These are phyloP conservation scores for Lipomyces kockii DNA, from an alignment of 805 yeast genomes.

Conservation along the genomic window DNA sequence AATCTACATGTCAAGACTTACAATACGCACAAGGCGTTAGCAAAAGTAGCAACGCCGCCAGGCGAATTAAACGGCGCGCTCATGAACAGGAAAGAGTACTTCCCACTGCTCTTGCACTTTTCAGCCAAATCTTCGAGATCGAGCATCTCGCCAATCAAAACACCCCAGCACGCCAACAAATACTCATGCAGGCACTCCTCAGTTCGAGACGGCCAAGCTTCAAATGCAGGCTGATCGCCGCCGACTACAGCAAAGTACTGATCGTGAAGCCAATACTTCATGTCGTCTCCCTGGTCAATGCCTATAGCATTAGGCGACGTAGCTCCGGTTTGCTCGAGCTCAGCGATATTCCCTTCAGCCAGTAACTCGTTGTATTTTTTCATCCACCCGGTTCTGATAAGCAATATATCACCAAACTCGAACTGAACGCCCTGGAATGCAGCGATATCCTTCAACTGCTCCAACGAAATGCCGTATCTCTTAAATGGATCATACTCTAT, in stretches of 20 bases:
- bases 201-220: slow-evolving; percentile 38
- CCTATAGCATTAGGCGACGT: slow-evolving; percentile 38
- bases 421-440: slow-evolving; percentile 39
- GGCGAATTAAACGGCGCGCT: slow-evolving; percentile 45
- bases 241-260: slow-evolving; percentile 44
- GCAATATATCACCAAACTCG: slow-evolving; percentile 44
- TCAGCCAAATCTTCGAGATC: slow-evolving; percentile 44
- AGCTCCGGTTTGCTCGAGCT: slow-evolving; percentile 20
- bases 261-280: slow-evolving; percentile 42
- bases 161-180: slow-evolving; percentile 46
- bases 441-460: slow-evolving; percentile 39
- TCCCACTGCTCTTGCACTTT: slow-evolving; percentile 39
- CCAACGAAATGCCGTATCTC: slow-evolving; percentile 39
- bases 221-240: slow-evolving; percentile 42
- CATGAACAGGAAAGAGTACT: slow-evolving; percentile 45
- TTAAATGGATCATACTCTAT: slow-evolving; percentile 41
- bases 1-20: slow-evolving; percentile 8
- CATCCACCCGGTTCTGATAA: slow-evolving; percentile 44
- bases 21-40: slow-evolving; percentile 54
- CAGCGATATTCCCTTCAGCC: slow-evolving; percentile 19
- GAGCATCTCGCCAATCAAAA: slow-evolving; percentile 46
- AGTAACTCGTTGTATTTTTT: slow-evolving; percentile 39
- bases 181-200: slow-evolving; percentile 35
- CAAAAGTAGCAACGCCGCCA: slow-evolving; percentile 47
- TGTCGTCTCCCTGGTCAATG: slow-evolving; percentile 41